Conservation (phyloP, 805 yeast genomes). For the Candida golubevii region DNA sequence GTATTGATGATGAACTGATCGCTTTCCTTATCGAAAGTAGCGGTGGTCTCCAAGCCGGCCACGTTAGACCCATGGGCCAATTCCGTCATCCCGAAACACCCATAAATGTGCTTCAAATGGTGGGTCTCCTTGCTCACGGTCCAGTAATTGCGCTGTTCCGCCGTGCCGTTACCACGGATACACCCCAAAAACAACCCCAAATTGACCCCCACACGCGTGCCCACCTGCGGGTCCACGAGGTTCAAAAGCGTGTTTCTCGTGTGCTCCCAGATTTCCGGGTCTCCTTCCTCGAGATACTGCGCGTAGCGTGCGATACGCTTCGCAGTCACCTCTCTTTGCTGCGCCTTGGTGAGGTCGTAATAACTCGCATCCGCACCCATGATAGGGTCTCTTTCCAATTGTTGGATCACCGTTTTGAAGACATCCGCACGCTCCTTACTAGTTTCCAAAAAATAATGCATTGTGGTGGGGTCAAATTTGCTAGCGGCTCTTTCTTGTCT, state of each 20-base stretch:
- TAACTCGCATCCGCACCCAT: slow-evolving; percentile 13
- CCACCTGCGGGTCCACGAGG: slow-evolving; percentile 17
- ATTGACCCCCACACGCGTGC: slow-evolving; percentile 20
- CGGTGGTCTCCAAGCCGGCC: slow-evolving; percentile 22
- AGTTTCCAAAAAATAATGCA: slow-evolving; percentile 26
- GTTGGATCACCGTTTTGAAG: slow-evolving; percentile 14
- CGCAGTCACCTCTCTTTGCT: slow-evolving; percentile 18
- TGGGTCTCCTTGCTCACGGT: slow-evolving; percentile 15
- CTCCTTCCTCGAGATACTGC: slow-evolving; percentile 17
- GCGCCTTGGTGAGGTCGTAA: slow-evolving; percentile 18
- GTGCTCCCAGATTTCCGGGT: slow-evolving; percentile 4
- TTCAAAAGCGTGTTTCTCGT: slow-evolving; percentile 11
- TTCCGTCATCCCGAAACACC: slow-evolving; percentile 22
- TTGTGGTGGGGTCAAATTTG: slow-evolving; percentile 18
- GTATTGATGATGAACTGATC: slow-evolving; percentile 21
- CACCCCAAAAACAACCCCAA: slow-evolving; percentile 20
- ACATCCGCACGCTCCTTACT: slow-evolving; percentile 18
- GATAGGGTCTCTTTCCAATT: slow-evolving; percentile 19
- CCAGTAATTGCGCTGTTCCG: slow-evolving; percentile 17
- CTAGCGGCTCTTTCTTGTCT: slow-evolving; percentile 18
- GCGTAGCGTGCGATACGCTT: slow-evolving; percentile 17
- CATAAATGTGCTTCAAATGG: slow-evolving; percentile 15
- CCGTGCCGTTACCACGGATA: slow-evolving; percentile 20
- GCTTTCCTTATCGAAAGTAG: slow-evolving; percentile 18
- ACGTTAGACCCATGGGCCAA: slow-evolving; percentile 21